Percentiles rank a stretch among this genome's conserved stretches.
phyloP scores from a whole-genome alignment of 2,329 filamentous ascomycete genomes.

The Clarireedia paspali region DNA sequence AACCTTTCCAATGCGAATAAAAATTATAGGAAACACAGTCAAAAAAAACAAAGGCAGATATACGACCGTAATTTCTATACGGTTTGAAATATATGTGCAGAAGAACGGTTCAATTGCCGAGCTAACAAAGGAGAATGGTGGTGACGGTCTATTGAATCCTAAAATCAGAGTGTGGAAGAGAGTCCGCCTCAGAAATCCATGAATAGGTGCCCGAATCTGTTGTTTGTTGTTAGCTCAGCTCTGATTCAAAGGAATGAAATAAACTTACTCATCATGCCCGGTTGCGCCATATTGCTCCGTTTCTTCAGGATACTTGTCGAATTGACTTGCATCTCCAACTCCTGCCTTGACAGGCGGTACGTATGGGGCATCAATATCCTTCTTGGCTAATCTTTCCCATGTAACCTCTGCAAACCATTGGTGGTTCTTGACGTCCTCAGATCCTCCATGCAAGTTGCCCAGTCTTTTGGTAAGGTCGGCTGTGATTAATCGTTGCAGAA shows the following conservation, averaged over 20 bases:
- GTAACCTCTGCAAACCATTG: constrained; percentile 97
- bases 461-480: constrained; percentile 89
- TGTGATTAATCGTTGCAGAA: constrained; percentile 89
- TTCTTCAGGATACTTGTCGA: constrained; percentile 97
- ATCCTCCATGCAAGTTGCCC: constrained; percentile 86
- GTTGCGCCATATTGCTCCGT: constrained; percentile 79
- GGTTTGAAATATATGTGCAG: constrained; percentile 19
- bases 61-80: constrained; percentile 4
- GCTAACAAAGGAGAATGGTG: constrained; percentile 6
- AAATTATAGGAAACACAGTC: too few relatives aligned
- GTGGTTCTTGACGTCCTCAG: constrained; percentile 89
- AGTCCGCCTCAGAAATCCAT: constrained; percentile 12
- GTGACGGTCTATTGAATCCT: neutral
- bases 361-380: constrained; percentile 97
- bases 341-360: constrained; percentile 92
- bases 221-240: neutral
- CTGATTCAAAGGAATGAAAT: constrained; percentile 22
- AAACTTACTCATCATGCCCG: constrained; percentile 78
- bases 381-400: constrained; percentile 88
- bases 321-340: constrained; percentile 91
- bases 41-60: constrained; percentile 11
- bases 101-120: constrained; percentile 8
- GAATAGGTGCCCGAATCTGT: constrained; percentile 20
- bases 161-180: neutral
- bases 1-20: constrained; percentile 3